These are phyloP conservation scores for Candida sanyaensis DNA, from an alignment of 1,139 yeast species.

Conservation along the genomic window DNA sequence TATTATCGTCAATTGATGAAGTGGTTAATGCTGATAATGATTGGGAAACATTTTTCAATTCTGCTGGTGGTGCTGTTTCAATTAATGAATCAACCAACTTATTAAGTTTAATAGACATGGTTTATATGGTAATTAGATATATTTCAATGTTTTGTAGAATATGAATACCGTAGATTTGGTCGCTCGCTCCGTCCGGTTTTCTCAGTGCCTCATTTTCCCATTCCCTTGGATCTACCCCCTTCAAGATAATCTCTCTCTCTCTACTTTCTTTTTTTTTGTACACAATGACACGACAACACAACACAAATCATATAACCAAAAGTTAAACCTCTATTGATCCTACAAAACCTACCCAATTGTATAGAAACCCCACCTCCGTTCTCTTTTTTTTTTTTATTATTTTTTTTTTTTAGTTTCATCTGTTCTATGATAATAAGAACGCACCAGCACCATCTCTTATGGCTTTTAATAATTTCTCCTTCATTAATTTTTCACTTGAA, in stretches of 20 bases:
- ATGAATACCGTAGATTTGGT: too few species aligned
- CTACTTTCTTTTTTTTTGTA: background rate
- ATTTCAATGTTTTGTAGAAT: background rate
- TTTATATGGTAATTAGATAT: background rate
- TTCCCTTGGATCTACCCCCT: too few species aligned
- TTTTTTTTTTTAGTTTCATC: background rate
- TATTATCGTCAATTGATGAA: conserved; percentile 28
- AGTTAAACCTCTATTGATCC: too few species aligned
- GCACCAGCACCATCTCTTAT: conserved; percentile 84
- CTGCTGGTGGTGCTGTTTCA: conserved; percentile 44
- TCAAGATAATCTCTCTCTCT: background rate
- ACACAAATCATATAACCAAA: too few species aligned
- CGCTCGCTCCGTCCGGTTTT: background rate
- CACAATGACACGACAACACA: background rate
- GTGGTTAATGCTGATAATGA: conserved; percentile 20
- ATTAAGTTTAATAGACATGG: conserved; percentile 25
- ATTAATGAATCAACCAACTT: conserved; percentile 37
- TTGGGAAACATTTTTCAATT: conserved; percentile 31
- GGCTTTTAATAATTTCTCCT: conserved; percentile 69
- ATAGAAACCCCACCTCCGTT: background rate
- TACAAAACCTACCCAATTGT: too few species aligned
- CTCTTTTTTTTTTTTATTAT: too few species aligned
- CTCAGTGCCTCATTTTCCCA: too few species aligned
- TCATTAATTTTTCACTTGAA: conserved; percentile 55
- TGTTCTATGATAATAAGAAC: conserved; percentile 54